Conservation (phyloP, 345 rosid genomes). For the Melaleuca alternifolia region DNA sequence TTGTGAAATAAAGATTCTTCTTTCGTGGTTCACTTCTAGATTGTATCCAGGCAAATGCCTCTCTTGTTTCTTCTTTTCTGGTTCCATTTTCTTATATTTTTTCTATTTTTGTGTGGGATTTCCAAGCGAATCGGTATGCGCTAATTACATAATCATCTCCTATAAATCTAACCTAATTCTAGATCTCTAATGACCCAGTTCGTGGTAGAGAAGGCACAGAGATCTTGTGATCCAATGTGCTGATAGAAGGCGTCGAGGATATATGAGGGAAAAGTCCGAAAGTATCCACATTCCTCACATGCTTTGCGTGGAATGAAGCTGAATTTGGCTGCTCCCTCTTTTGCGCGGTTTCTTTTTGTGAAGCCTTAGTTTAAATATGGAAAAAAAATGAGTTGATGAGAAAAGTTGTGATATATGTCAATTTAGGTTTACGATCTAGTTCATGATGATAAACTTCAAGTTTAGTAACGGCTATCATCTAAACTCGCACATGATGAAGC, state of each 20-base stretch:
- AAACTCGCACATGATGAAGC: neutral
- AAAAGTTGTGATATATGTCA: neutral
- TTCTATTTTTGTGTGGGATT: neutral
- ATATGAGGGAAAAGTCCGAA: conserved; percentile 48
- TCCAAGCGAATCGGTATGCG: neutral
- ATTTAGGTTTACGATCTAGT: neutral
- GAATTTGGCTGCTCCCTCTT: conserved; percentile 43
- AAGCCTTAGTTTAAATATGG: conserved; percentile 20
- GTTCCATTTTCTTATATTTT: too few relatives aligned
- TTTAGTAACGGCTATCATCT: neutral
- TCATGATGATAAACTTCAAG: neutral
- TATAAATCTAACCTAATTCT: neutral
- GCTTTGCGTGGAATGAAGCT: conserved; percentile 45
- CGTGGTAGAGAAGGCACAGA: conserved; percentile 23
- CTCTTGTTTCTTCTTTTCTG: too few relatives aligned
- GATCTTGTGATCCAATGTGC: conserved; percentile 36
- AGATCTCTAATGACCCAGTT: conserved; percentile 13
- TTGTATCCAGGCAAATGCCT: too few relatives aligned
- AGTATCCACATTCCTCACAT: conserved; percentile 45
- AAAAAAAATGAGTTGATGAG: neutral
- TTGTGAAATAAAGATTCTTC: too few relatives aligned
- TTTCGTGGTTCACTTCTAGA: too few relatives aligned
- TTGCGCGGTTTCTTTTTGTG: conserved; percentile 34
- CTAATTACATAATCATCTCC: neutral
- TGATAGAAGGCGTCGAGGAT: conserved; percentile 46